These are phyloP conservation scores for Solanum chiquidenum DNA, from an alignment of 257 asterid species.

Conservation along the genomic window DNA sequence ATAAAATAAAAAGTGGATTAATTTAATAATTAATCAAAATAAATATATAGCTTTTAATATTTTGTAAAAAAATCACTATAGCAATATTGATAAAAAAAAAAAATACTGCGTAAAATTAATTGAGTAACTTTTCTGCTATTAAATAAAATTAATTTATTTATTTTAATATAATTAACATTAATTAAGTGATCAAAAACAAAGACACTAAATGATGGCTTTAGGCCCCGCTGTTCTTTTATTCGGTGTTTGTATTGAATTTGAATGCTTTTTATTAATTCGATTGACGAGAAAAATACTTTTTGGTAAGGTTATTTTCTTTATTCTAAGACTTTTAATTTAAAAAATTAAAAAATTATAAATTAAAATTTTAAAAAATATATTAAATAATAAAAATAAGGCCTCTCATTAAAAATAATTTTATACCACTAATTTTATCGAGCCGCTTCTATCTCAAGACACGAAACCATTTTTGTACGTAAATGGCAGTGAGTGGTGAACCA, in stretches of 20 bases:
- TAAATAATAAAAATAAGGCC: no score
- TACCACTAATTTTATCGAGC: no score
- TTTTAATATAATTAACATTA: not conserved
- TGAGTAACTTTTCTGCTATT: not conserved
- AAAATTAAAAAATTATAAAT: not conserved
- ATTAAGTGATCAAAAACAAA: not conserved
- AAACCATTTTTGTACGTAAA: no score
- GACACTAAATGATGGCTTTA: no score
- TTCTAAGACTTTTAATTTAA: not conserved
- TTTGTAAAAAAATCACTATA: not conserved
- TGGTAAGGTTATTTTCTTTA: not conserved
- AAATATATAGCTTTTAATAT: not conserved
- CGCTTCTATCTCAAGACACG: no score
- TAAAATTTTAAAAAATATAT: no score
- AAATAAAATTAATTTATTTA: not conserved
- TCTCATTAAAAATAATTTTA: no score
- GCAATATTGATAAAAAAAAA: not conserved
- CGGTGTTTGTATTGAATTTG: fast-evolving
- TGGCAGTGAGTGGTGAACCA: no score
- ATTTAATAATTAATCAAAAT: not conserved
- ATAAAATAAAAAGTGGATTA: not conserved
- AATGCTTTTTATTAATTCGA: not conserved
- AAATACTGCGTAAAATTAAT: not conserved
- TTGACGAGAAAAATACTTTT: not conserved
- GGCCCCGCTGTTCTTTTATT: not conserved